Base-by-base conservation (phyloP, 2,329 filamentous ascomycete genomes). In the Aspergillus novoparasiticus region DNA sequence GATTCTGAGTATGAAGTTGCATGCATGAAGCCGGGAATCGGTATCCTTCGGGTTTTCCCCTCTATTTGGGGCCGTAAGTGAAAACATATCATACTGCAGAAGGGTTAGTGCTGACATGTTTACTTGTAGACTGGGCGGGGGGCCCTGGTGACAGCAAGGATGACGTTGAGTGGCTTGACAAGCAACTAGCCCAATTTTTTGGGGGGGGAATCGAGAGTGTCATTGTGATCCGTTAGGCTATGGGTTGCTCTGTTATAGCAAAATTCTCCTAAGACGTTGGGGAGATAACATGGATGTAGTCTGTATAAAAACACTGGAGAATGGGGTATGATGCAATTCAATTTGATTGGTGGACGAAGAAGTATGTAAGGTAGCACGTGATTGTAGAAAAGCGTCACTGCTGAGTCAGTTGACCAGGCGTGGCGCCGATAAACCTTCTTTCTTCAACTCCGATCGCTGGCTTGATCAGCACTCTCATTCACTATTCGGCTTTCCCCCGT, bases 1-100 rank as follows among this genome's bases (percentile, higher is more conserved):
- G 92, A 94, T 68, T 93, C 90, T 0, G 86, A 90, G 70, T 88
- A 89, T 61, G 92, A 95, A 71, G 88, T 94, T 28, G 74, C 74
- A 55, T 85, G 83, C 63, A 90, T 90, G 88, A 80, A 76, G 34
- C 79, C 84, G 2, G 87, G 86, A 0, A 75, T 89, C 28, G 88
- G 87, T 1, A 81, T 82, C 57, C 74, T 89, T 63, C 77, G 79
- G 14, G 76, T 83, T 1, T 84, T 87, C 66, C 85, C 85, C n/a
- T 85, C 82, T 2, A 86, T 90, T 41, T 90, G 88, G 88, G 87
- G 88, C 0, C 88, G 85, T 84, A 73, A 79, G 82, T 79, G 30
- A 3, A 41, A 6, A 39, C 12, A 16, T 39, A 36, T 43, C 39
- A 6, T 30, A 16, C n/a, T n/a, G 19, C n/a, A 41, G 56, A 55